These are phyloP conservation scores for Leccinum obscurum DNA, from an alignment of 768 basidiomycete species.

Conservation along the genomic window DNA sequence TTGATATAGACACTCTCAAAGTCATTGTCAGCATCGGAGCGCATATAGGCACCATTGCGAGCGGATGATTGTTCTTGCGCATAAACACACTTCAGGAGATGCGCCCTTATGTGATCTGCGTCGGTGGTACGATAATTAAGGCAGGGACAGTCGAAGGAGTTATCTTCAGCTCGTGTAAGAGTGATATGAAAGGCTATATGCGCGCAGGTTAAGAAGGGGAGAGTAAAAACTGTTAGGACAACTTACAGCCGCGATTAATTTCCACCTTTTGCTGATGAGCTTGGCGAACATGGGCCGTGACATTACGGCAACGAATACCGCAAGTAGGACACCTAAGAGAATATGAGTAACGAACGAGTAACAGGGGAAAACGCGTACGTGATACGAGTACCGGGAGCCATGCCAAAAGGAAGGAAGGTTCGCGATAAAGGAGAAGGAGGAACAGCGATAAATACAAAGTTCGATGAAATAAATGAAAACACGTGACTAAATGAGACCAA, in stretches of 20 bases:
- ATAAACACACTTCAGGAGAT: background rate
- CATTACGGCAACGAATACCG: background rate
- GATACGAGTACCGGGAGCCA: background rate
- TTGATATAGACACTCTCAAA: background rate
- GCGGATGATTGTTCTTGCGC: background rate
- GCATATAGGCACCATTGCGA: background rate
- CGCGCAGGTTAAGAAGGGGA: background rate
- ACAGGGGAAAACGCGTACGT: background rate
- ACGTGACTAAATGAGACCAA: background rate
- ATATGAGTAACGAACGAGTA: background rate
- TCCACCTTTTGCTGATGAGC: background rate
- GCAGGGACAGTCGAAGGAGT: background rate
- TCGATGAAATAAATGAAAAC: background rate
- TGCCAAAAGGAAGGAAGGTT: background rate
- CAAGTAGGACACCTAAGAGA: background rate
- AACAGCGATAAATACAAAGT: background rate
- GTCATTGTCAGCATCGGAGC: background rate
- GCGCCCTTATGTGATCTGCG: background rate
- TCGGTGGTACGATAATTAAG: background rate
- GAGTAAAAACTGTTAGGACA: background rate
- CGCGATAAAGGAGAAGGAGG: background rate
- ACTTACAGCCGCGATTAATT: background rate
- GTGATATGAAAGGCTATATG: background rate
- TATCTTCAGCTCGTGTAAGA: background rate
- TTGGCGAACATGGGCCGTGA: background rate